phyloP scores from a whole-genome alignment of 2,329 filamentous ascomycete species.

The Apiospora sp. region DNA sequence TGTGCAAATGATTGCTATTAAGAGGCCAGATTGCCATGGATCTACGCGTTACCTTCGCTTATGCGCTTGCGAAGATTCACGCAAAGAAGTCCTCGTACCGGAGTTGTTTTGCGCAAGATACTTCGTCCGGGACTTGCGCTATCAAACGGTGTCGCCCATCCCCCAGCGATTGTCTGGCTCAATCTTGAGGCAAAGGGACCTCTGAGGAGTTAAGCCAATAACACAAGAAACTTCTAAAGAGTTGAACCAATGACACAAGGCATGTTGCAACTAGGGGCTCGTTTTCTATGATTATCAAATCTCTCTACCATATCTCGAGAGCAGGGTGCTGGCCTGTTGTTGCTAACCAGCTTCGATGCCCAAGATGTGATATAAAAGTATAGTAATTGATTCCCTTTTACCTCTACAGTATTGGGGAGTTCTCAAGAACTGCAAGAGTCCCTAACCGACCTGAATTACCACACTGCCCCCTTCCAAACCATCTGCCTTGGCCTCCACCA shows the following conservation, averaged over 20 bases:
- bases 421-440: background rate
- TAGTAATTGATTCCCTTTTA: background rate
- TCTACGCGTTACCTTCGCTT: background rate
- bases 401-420: background rate
- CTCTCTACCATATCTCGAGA: background rate
- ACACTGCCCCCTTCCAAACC: constrained; percentile 3
- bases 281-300: too few species aligned
- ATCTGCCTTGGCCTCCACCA: constrained; percentile 27
- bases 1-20: background rate
- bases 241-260: too few species aligned
- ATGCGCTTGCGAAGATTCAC: background rate
- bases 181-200: too few species aligned
- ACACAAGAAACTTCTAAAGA: too few species aligned
- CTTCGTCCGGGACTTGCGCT: background rate
- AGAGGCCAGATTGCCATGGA: background rate
- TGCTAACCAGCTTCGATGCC: background rate
- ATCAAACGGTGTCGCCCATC: background rate
- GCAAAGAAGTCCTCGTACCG: background rate
- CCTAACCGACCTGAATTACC: background rate
- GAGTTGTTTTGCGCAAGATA: background rate
- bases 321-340: background rate
- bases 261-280: too few species aligned
- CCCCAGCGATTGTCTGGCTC: too few species aligned
- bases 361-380: background rate
- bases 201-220: too few species aligned